Evolutionary conservation across 306 rosid species (phyloP), one percentile per base, ranked within the genome.

Genomic region (Cucurbita pepo): DNA sequence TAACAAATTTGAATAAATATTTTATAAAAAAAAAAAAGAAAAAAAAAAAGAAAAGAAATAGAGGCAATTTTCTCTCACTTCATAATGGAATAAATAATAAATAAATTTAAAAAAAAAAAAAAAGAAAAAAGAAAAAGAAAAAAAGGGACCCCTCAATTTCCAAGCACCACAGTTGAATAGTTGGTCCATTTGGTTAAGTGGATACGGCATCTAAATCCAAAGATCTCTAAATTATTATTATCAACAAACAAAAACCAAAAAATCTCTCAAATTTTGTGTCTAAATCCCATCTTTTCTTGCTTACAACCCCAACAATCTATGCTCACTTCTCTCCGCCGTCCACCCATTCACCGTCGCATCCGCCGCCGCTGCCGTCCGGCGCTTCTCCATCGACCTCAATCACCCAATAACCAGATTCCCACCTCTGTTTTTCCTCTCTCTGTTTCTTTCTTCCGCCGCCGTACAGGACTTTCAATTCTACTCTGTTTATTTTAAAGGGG

Each of bases 141-240:
- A 11, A 6, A 11, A 41, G 10, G 41, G 59, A 15, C 14, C 63
- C 76, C 57, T 15, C 9, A 48, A 48, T 8, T 14, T 50, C 45
- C 30, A 67, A 44, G 72, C 47, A 45, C 22, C 56, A 67, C 56
- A 67, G 54, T 67, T 21, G 56, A 69, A 44, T 66, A 14, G 67
- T 8, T 64, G 70, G 43, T 75, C 80, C 80, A 81, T 75, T 84
- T 82, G 83, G 73, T 70, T 74, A 10, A 75, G 87, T 86, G 87
- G 91, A 77, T 87, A 73, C 82, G 79, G 91, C 91, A 85, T 85
- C 81, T 61, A 69, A 69, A 76, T 9, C 18, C 50, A 18, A 56
- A 69, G 19, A 16, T 45, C 56, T 13, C 62, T 14, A 22, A 16
- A 14, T 44, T 56, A 30, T 13, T 22, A 41, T 1, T 37, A 30